Conservation (phyloP, 2,329 filamentous ascomycete species). For the Cytospora chrysosperma region DNA sequence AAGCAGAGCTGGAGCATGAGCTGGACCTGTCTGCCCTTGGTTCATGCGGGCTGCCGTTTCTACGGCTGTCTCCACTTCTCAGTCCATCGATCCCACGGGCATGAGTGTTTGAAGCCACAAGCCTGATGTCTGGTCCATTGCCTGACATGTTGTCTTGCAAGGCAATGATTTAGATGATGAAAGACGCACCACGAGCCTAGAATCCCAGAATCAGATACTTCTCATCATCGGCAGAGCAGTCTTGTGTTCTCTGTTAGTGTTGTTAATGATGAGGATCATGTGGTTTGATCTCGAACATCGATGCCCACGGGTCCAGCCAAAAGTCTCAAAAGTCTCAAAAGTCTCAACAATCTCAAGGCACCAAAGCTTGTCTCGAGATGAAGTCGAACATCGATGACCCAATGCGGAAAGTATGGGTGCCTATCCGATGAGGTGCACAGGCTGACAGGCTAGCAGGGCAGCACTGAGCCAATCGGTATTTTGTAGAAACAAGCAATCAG, state of each 20-base stretch:
- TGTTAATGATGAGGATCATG: background rate
- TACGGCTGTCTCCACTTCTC: background rate
- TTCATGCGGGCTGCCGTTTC: background rate
- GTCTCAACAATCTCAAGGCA: no score
- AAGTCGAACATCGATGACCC: background rate
- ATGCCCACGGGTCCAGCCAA: background rate
- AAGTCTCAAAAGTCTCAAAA: no score
- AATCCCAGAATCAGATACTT: background rate
- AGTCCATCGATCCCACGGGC: background rate
- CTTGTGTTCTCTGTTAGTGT: background rate
- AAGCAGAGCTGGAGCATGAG: constrained; percentile 14
- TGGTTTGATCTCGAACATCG: background rate
- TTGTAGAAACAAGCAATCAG: background rate
- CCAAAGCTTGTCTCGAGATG: background rate
- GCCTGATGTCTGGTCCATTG: constrained; percentile 11
- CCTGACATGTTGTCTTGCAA: constrained; percentile 10
- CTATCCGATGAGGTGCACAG: no score
- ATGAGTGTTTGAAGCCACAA: constrained; percentile 15
- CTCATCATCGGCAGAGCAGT: background rate
- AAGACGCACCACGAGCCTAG: background rate
- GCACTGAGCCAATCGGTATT: background rate
- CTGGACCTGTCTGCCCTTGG: background rate
- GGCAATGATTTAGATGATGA: no score
- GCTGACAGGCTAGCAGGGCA: no score
- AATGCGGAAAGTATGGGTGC: background rate